Conservation (phyloP, 139 green algal genomes). For the Closterium sp. region DNA sequence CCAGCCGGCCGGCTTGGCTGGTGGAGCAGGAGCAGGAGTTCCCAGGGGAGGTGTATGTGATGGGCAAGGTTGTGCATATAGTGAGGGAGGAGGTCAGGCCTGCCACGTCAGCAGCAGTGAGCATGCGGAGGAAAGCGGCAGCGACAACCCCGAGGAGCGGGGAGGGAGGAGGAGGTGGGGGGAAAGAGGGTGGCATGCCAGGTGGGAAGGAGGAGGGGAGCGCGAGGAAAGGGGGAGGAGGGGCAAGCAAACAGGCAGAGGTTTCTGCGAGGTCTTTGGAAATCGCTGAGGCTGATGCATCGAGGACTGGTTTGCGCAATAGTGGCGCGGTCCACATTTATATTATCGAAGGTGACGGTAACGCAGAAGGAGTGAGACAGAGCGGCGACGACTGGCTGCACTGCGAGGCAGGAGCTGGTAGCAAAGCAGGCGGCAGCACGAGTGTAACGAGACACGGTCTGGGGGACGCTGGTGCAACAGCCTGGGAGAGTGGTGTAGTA, state of each 20-base stretch:
- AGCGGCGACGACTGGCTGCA: background rate
- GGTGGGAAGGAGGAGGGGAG: too few species aligned
- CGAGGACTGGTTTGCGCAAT: background rate
- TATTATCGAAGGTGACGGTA: background rate
- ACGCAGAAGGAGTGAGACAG: background rate
- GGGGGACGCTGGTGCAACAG: too few species aligned
- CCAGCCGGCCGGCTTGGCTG: background rate
- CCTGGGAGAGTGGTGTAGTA: too few species aligned
- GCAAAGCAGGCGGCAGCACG: too few species aligned
- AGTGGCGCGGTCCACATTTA: background rate
- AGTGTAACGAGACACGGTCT: too few species aligned
- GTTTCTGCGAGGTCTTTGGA: too few species aligned
- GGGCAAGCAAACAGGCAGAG: too few species aligned
- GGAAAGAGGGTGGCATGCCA: background rate
- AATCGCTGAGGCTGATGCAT: background rate
- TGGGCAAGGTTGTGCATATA: constrained; percentile 35
- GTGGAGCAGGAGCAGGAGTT: background rate
- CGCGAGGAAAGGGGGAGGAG: too few species aligned
- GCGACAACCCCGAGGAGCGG: background rate
- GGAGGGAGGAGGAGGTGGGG: background rate
- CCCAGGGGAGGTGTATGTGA: constrained; percentile 29
- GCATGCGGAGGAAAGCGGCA: background rate
- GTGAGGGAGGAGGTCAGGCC: constrained; percentile 6
- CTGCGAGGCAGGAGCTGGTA: too few species aligned
- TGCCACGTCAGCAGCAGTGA: background rate